Percentiles rank a stretch among this genome's conserved stretches.
Evolutionary conservation across 179 eudicot genomes (phyloP).

Genomic region (Carnegiea gigantea): DNA sequence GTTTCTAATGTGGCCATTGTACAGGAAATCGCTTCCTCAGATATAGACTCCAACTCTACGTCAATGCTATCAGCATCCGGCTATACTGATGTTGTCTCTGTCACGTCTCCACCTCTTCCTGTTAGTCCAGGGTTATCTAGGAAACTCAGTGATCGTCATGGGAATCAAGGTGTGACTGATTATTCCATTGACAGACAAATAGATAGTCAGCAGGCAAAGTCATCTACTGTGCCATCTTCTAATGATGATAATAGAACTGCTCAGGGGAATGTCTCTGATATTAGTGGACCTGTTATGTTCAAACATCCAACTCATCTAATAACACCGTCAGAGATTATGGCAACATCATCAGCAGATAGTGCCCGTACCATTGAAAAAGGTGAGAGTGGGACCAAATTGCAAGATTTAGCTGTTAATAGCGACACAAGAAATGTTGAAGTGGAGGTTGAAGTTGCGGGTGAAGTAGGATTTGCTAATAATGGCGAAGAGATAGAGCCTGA

Average conservation of each 20-base stretch:
- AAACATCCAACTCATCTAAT: constrained; percentile 95
- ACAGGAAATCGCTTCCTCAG: constrained; percentile 39
- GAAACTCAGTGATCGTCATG: constrained; percentile 46
- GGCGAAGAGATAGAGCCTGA: constrained; percentile 51
- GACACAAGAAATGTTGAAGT: constrained; percentile 55
- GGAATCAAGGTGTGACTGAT: constrained; percentile 57
- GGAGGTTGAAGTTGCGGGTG: constrained; percentile 89
- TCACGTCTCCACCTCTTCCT: constrained; percentile 59
- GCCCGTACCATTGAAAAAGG: constrained; percentile 43
- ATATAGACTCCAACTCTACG: constrained; percentile 42
- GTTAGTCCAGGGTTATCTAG: constrained; percentile 67
- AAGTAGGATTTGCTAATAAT: constrained; percentile 50
- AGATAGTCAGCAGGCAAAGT: constrained; percentile 45
- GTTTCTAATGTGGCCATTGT: constrained; percentile 39
- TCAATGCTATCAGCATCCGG: constrained; percentile 36
- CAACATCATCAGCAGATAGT: constrained; percentile 66
- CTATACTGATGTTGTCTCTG: constrained; percentile 46
- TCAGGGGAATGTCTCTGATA: constrained; percentile 49
- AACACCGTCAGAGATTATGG: constrained; percentile 92
- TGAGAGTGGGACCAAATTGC: constrained; percentile 54
- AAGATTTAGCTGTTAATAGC: constrained; percentile 51
- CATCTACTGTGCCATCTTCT: constrained; percentile 32
- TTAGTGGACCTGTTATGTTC: constrained; percentile 54
- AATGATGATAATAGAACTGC: constrained; percentile 48
- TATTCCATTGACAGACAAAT: constrained; percentile 69